Evolutionary conservation across 352 stramenopile genomes (phyloP).

Genomic region (Globisporangium barbulae): DNA sequence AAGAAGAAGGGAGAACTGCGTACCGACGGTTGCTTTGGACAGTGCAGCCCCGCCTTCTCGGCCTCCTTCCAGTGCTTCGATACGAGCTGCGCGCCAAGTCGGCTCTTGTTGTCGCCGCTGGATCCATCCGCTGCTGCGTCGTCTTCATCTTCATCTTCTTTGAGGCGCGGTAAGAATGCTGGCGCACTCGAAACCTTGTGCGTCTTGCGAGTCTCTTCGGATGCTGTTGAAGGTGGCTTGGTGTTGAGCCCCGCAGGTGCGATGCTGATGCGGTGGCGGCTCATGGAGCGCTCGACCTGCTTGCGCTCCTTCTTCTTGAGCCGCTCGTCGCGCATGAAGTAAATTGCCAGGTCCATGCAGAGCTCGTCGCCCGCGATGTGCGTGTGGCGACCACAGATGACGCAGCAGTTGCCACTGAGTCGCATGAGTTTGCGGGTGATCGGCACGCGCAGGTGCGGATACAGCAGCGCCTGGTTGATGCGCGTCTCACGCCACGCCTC

Average conservation of each 20-base stretch:
- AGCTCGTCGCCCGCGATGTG: slow-evolving; percentile 76
- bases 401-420: slow-evolving; percentile 71
- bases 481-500: slow-evolving; percentile 76
- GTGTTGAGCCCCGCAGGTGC: slow-evolving; percentile 7
- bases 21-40: slow-evolving; percentile 30
- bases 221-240: background rate
- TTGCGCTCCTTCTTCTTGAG: slow-evolving; percentile 43
- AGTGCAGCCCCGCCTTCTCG: slow-evolving; percentile 31
- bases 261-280: slow-evolving; percentile 53
- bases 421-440: slow-evolving; percentile 86
- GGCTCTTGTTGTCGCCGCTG: background rate
- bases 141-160: slow-evolving; percentile 14
- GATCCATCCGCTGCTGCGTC: background rate
- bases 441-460: slow-evolving; percentile 63
- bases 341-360: slow-evolving; percentile 70
- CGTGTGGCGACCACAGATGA: slow-evolving; percentile 66
- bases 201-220: background rate
- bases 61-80: slow-evolving; percentile 53
- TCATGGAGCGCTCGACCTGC: slow-evolving; percentile 34
- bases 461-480: slow-evolving; percentile 62
- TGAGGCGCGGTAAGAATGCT: slow-evolving; percentile 6
- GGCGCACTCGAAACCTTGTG: background rate
- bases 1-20: background rate
- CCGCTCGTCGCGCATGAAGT: slow-evolving; percentile 68
- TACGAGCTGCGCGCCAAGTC: slow-evolving; percentile 52